Percentiles rank a stretch among this genome's conserved stretches.
Conservation (phyloP, 768 basidiomycete genomes). For the Clitopilus passeckerianus region DNA sequence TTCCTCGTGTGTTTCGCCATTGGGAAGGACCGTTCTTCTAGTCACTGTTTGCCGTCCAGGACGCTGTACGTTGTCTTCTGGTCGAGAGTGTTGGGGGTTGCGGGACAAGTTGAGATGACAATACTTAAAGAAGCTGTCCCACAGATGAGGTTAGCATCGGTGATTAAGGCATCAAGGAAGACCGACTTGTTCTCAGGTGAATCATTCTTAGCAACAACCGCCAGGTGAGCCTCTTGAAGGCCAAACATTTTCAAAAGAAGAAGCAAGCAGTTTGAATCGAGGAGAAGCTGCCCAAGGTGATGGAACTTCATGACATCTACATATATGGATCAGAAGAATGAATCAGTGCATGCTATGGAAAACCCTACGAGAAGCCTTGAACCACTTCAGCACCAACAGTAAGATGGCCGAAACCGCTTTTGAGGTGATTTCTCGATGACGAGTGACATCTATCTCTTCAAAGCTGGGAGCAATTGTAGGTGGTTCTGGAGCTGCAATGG, state of each 20-base stretch:
- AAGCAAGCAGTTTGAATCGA: conserved; percentile 92
- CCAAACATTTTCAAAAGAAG: conserved; percentile 98
- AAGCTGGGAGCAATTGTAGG: conserved; percentile 63
- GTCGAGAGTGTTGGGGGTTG: conserved; percentile 49
- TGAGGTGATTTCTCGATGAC: conserved; percentile 95
- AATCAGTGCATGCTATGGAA: neutral
- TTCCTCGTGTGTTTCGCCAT: conserved; percentile 74
- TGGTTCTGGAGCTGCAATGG: conserved; percentile 50
- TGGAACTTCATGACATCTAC: conserved; percentile 98
- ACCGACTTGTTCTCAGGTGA: conserved; percentile 77
- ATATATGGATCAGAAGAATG: neutral
- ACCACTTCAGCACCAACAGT: conserved; percentile 90
- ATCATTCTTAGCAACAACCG: conserved; percentile 87
- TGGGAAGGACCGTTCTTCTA: conserved; percentile 56
- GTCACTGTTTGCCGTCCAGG: conserved; percentile 54
- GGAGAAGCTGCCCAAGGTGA: conserved; percentile 89
- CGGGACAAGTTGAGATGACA: conserved; percentile 78
- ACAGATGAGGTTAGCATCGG: conserved; percentile 1
- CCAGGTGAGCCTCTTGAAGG: conserved; percentile 82
- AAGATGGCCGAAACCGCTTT: conserved; percentile 97
- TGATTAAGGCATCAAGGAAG: neutral
- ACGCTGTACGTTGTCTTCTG: conserved; percentile 64
- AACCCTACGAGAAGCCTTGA: conserved; percentile 91
- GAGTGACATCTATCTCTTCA: conserved; percentile 89
- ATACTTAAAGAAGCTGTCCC: conserved; percentile 87